Base-by-base conservation (phyloP, 371 early-diverging fungal genomes). In the Mortierella sp. region DNA sequence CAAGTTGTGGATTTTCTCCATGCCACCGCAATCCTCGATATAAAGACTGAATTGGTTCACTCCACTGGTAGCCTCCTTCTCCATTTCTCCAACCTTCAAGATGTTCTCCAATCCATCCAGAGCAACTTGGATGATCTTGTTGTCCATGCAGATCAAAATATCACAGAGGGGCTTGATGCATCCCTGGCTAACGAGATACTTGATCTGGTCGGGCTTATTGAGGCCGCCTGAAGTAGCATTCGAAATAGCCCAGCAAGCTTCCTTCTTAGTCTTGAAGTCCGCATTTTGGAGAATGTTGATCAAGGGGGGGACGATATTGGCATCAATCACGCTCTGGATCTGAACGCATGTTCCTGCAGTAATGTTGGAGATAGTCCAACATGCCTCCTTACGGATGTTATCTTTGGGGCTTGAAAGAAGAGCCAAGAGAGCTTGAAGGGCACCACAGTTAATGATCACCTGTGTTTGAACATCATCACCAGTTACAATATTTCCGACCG, bases 281-380 rank as follows among this genome's bases (percentile, higher is more conserved):
- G 96, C 96, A 65, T 90, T 87, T 26, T 89, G 87, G 54, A 99
- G 89, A 42, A 97, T 93, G 74, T 96, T 89, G 64, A 99, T 91
- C 42, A 99, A 89, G 10, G 96, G 93, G n/a, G 97, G 97, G 66
- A 99, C 92, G 59, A 99, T 88, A 82, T 95, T 96, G 77, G 93
- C 93, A 62, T 99, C 96, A 76, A 99, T 96, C 35, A 99, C 95
- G 43, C 90, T 91, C 84, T 97, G 94, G 80, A 99, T 97, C 83
- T 99, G 99, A 10, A 85, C 84, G 17, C 93, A 87, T 66, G 93
- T 97, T 53, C 99, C 99, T 19, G 99, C 99, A 23, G 99, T 98
- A 82, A 99, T 96, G 88, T 99, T 99, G 29, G 99, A 99, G 60
- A 99, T 94, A 13, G 99, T 98, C 99, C 99, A 99, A 90, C 99